Percentiles rank a stretch among this genome's conserved stretches.
phyloP scores from a whole-genome alignment of 345 rosid genomes.

The Barbarea vulgaris region DNA sequence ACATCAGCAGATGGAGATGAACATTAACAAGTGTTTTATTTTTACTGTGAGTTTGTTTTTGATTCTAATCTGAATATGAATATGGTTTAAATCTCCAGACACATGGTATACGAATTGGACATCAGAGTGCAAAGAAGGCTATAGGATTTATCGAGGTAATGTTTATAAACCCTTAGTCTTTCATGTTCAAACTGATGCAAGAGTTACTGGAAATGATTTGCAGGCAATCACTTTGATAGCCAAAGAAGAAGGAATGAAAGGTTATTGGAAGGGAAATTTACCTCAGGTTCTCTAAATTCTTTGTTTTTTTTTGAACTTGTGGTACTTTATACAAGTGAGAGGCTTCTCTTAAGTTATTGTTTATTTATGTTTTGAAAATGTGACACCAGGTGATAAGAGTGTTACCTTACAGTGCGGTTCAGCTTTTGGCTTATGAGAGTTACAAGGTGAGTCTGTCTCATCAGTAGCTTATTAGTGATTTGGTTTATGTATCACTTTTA shows the following conservation, averaged over 20 bases:
- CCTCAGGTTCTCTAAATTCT: slow-evolving; percentile 69
- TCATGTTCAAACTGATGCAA: slow-evolving; percentile 12
- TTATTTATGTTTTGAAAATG: slow-evolving; percentile 28
- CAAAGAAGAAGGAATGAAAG: slow-evolving; percentile 91
- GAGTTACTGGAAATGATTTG: slow-evolving; percentile 15
- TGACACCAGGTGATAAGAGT: slow-evolving; percentile 78
- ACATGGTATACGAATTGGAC: slow-evolving; percentile 73
- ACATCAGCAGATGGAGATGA: background rate
- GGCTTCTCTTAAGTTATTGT: slow-evolving; percentile 9
- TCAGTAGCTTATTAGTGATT: background rate
- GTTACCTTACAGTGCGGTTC: slow-evolving; percentile 93
- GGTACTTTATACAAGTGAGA: background rate
- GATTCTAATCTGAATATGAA: slow-evolving; percentile 1
- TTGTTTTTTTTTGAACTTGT: slow-evolving; percentile 6
- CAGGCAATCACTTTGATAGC: slow-evolving; percentile 81
- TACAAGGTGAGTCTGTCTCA: slow-evolving; percentile 63
- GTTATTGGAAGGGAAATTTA: slow-evolving; percentile 99
- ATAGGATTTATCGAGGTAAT: slow-evolving; percentile 78
- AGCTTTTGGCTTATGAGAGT: slow-evolving; percentile 90
- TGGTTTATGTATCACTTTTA: background rate
- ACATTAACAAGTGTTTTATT: background rate
- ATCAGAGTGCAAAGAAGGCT: slow-evolving; percentile 71
- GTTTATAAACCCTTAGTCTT: background rate
- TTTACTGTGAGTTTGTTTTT: slow-evolving; percentile 4
- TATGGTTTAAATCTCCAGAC: slow-evolving; percentile 49